Conservation (phyloP, 164 flowering plant species). For the Litsea cubeba region DNA sequence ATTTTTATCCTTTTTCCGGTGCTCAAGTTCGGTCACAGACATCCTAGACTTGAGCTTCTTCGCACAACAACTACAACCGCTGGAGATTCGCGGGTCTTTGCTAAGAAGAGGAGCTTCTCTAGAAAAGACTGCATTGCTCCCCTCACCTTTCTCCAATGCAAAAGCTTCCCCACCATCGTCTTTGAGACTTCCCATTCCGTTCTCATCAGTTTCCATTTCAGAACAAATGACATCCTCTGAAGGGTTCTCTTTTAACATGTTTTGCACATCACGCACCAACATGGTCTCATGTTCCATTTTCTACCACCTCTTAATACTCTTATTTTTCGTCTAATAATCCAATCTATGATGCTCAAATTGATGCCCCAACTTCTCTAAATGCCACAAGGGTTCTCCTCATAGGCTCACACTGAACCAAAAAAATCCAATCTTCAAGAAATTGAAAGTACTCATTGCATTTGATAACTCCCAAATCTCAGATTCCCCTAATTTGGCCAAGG, state of each 20-base stretch:
- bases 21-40: conserved; percentile 34
- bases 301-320: conserved; percentile 3
- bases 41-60: conserved; percentile 57
- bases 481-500: not conserved
- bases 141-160: conserved; percentile 40
- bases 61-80: conserved; percentile 37
- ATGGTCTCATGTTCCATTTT: conserved; percentile 31
- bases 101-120: conserved; percentile 58
- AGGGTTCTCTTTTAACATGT: conserved; percentile 18
- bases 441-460: not conserved
- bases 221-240: conserved; percentile 21
- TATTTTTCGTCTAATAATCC: conserved; percentile 4
- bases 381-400: not conserved
- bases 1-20: conserved; percentile 38
- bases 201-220: conserved; percentile 50
- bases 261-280: conserved; percentile 16
- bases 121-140: conserved; percentile 53
- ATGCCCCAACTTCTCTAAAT: conserved; percentile 3
- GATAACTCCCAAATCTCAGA: not conserved
- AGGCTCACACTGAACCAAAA: no score
- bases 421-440: not conserved
- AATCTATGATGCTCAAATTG: not conserved
- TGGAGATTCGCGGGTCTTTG: conserved; percentile 26
- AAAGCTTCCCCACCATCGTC: conserved; percentile 23
- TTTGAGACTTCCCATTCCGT: conserved; percentile 16